phyloP scores from a whole-genome alignment of 805 yeast species.

The Kodamaea hsintzibuensis region DNA sequence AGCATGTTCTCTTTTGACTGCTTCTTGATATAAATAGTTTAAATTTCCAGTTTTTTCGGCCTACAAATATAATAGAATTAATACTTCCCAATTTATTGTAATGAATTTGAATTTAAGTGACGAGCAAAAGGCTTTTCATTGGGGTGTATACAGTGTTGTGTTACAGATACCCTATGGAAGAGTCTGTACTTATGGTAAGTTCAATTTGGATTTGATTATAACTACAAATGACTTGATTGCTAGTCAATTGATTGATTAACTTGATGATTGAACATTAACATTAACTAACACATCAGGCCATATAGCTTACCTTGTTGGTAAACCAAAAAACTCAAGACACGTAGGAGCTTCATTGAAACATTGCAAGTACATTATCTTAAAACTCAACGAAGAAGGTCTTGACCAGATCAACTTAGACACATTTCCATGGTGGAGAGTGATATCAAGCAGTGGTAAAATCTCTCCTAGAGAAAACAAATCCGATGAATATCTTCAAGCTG shows the following conservation, averaged over 20 bases:
- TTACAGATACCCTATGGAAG: constrained; percentile 58
- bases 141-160: constrained; percentile 58
- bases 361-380: constrained; percentile 23
- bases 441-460: constrained; percentile 62
- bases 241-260: too few species aligned
- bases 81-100: not conserved
- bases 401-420: constrained; percentile 20
- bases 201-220: not conserved
- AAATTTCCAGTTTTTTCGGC: not conserved
- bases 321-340: constrained; percentile 69
- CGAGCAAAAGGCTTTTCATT: constrained; percentile 57
- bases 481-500: constrained; percentile 49
- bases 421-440: constrained; percentile 84
- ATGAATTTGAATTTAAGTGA: constrained; percentile 24
- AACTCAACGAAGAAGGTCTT: constrained; percentile 22
- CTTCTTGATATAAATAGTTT: not conserved
- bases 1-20: not conserved
- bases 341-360: constrained; percentile 73
- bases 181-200: constrained; percentile 67
- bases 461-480: constrained; percentile 48
- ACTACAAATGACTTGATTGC: too few species aligned
- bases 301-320: constrained; percentile 60
- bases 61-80: not conserved
- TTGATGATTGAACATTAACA: not conserved
- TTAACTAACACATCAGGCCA: constrained; percentile 43